Base-by-base conservation (phyloP, 371 early-diverging fungal genomes). In the Batrachochytrium dendrobatidis region DNA sequence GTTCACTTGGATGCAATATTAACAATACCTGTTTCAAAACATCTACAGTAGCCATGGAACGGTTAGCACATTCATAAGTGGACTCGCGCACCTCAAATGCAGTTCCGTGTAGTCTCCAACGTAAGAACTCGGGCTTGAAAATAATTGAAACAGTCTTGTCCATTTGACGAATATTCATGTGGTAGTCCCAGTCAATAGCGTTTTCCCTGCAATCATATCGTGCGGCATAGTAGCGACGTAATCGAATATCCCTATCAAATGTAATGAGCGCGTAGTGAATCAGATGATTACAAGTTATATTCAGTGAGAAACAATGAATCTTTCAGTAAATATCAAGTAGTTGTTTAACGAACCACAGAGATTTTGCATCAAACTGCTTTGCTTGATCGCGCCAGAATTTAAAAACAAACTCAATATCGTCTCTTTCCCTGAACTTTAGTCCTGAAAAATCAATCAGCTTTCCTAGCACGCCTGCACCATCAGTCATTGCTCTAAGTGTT, bases 181-280 rank as follows among this genome's bases (percentile, higher is more conserved):
- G 66, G 60, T 65, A 81, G 61, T 81, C 81, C 81, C 81, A 81
- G 58, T 81, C 81, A 26, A 76, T 54, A 7, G 64, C 61, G 52
- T 74, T 72, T n/a, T 70, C 78, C 20, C 76, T 64, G 7, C 52
- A 29, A 45, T 80, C 81, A 57, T 72, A 81, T 1, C 78, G 61
- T 3, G 43, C 45, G 17, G 67, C 67, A 32, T 69, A 67, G 17
- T 61, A 56, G 1, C 33, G 5, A 1, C 70, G 62, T 18, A 76
- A 58, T 28, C 81, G 65, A 17, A 30, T 31, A 25, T 79, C 79
- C 72, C 68, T 67, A 35, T 31, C 51, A 10, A 62, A 8, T 60
- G 31, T 58, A 34, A n/a, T n/a, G n/a, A n/a, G n/a, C n/a, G n/a
- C n/a, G n/a, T n/a, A n/a, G n/a, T n/a, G n/a, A n/a, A n/a, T n/a